phyloP scores from a whole-genome alignment of 495 filamentous ascomycete genomes.

The Viridothelium virens region DNA sequence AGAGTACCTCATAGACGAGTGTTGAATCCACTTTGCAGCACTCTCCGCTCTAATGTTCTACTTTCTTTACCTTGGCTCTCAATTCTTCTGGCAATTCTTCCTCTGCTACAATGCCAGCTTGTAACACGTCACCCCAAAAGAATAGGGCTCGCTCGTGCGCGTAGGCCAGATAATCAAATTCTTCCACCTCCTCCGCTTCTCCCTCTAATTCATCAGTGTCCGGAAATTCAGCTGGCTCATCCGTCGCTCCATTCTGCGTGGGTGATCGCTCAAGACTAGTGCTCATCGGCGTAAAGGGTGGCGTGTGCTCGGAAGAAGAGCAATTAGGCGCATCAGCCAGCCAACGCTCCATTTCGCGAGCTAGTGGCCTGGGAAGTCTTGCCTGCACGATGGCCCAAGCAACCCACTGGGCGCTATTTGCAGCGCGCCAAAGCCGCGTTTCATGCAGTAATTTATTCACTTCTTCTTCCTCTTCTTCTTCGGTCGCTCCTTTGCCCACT shows the following conservation, averaged over 20 bases:
- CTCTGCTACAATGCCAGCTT: slow-evolving; percentile 57
- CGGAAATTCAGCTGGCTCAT: no score
- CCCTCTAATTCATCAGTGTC: slow-evolving; percentile 6
- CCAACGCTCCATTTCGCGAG: slow-evolving; percentile 16
- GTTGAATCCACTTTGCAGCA: background rate
- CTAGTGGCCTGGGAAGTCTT: slow-evolving; percentile 54
- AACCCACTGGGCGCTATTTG: slow-evolving; percentile 84
- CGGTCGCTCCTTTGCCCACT: slow-evolving; percentile 34
- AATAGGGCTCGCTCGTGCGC: slow-evolving; percentile 83
- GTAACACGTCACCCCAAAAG: slow-evolving; percentile 83
- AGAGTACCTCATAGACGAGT: no score
- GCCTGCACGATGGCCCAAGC: slow-evolving; percentile 96
- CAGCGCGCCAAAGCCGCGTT: slow-evolving; percentile 73
- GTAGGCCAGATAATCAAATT: slow-evolving; percentile 90
- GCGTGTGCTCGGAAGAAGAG: background rate
- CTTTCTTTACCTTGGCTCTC: slow-evolving; percentile 50
- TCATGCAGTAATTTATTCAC: slow-evolving; percentile 65
- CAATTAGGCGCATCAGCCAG: slow-evolving; percentile 8
- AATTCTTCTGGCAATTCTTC: slow-evolving; percentile 66
- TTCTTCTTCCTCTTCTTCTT: slow-evolving; percentile 53
- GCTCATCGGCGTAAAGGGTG: no score
- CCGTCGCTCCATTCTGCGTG: background rate
- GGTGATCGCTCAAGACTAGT: background rate
- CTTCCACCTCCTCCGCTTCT: slow-evolving; percentile 51
- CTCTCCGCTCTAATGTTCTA: slow-evolving; percentile 44